Evolutionary conservation across 257 asterid genomes (phyloP), one percentile per base, ranked within the genome.

Genomic region (Solanum chilense): DNA sequence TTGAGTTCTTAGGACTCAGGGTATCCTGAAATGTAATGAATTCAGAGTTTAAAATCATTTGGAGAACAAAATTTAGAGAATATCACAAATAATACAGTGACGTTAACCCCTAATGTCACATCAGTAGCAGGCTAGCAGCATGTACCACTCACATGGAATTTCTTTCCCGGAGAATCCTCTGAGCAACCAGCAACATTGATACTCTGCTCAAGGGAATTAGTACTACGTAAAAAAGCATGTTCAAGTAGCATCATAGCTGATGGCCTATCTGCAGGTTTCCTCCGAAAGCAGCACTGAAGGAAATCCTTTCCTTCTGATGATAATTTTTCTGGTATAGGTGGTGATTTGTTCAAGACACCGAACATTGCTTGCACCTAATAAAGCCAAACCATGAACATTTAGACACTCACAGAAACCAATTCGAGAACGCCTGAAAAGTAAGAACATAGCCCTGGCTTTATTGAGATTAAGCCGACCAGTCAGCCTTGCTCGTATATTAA

Each of bases 341-440:
- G 99, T 39, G 92, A 77, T 87, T 44, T 94, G 91, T 95, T 90
- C 92, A 96, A 87, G 47, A 95, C 93, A 23, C 89, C 94, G 93
- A 96, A 96, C 99, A 96, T 95, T 52, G 99, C 99, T 91, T 94
- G 98, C 85, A 91, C 98, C 98, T 95, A 86, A 73, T 73, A 64
- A 18, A 18, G 44, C 31, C 62, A 87, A 90, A 60, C 33, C 39
- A 62, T 29, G 52, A 75, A 73, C 41, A 78, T 27, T 82, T 62
- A 85, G 31, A 81, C 45, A 88, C 27, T 70, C 39, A 71, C 62
- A 83, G 86, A 78, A 29, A 47, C 41, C 86, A 37, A 42, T 62
- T 33, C 62, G n/a, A 21, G 45, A 81, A 81, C 0, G 31, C 85
- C 45, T 12, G 44, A 78, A 78, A 78, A 45, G 44, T 81, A 81